A percentile compares a stretch with the other conserved stretches of the same genome.
phyloP scores from a whole-genome alignment of 768 basidiomycete species.

The Mycena belliarum region DNA sequence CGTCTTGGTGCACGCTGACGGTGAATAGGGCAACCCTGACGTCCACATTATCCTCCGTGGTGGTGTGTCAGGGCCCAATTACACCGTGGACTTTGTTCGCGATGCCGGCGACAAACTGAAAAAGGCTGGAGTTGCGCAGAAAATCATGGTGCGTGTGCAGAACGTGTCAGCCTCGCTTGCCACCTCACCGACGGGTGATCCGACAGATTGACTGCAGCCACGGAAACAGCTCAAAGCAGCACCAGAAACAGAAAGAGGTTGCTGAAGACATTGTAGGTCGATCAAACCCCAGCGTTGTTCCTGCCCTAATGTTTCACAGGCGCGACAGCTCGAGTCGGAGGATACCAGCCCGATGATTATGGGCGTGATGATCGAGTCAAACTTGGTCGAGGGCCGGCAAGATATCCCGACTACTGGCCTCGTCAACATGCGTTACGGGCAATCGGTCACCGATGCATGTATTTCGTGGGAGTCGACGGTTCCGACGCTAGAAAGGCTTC shows the following conservation, averaged over 20 bases:
- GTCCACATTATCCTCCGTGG: slow-evolving; percentile 96
- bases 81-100: slow-evolving; percentile 73
- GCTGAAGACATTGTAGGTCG: slow-evolving; percentile 82
- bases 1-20: not conserved
- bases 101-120: slow-evolving; percentile 71
- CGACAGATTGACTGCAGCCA: slow-evolving; percentile 93
- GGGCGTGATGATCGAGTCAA: slow-evolving; percentile 96
- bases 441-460: slow-evolving; percentile 88
- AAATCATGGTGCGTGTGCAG: slow-evolving; percentile 83
- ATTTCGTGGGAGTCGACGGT: slow-evolving; percentile 90
- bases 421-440: slow-evolving; percentile 74
- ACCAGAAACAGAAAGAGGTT: slow-evolving; percentile 84
- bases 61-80: slow-evolving; percentile 89
- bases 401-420: slow-evolving; percentile 77
- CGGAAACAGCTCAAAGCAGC: slow-evolving; percentile 93
- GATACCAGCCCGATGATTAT: slow-evolving; percentile 77
- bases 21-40: slow-evolving; percentile 75
- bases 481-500: slow-evolving; percentile 76
- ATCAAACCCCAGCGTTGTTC: slow-evolving; percentile 7
- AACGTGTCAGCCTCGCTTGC: not conserved
- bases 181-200: not conserved
- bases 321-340: slow-evolving; percentile 66
- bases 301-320: slow-evolving; percentile 43
- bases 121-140: slow-evolving; percentile 77
- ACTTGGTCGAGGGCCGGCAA: slow-evolving; percentile 85